phyloP scores from a whole-genome alignment of 805 yeast genomes.

The Yarrowia alimentaria region DNA sequence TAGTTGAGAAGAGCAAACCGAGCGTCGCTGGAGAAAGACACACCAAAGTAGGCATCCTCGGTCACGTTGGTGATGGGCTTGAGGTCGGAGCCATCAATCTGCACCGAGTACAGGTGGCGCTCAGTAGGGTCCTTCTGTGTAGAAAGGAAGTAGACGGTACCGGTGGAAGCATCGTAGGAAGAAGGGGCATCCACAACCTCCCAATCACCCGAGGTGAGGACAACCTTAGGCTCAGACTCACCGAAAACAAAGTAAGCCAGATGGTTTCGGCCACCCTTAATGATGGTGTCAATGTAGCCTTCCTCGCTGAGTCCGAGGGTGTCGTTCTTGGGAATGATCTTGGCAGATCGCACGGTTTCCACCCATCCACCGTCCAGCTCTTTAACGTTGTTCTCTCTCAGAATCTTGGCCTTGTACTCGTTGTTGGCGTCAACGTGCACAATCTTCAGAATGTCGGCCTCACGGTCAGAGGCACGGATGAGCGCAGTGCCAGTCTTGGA shows the following conservation, averaged over 20 bases:
- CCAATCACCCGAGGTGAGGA: constrained; percentile 79
- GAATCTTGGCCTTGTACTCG: constrained; percentile 4
- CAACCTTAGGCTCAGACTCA: constrained; percentile 47
- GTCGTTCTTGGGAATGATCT: constrained; percentile 53
- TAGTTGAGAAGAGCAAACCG: constrained; percentile 69
- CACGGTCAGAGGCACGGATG: constrained; percentile 62
- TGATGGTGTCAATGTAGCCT: constrained; percentile 76
- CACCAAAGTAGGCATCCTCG: constrained; percentile 63
- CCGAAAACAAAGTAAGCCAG: constrained; percentile 81
- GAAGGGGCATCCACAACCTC: constrained; percentile 80
- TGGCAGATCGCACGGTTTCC: constrained; percentile 67
- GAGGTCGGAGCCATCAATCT: constrained; percentile 49
- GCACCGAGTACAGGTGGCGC: constrained; percentile 74
- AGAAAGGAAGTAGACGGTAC: constrained; percentile 61
- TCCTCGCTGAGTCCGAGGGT: constrained; percentile 47
- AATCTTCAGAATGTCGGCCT: constrained; percentile 62
- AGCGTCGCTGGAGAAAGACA: constrained; percentile 76
- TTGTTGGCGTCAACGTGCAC: constrained; percentile 50
- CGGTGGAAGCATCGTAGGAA: constrained; percentile 47
- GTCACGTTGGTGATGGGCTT: constrained; percentile 51
- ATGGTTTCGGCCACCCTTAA: constrained; percentile 57
- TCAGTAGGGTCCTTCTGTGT: constrained; percentile 79
- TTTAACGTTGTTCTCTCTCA: constrained; percentile 40
- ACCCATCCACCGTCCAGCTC: constrained; percentile 65
- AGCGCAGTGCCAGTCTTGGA: constrained; percentile 54